Evolutionary conservation across 2,329 filamentous ascomycete genomes (phyloP).

Genomic region (Aspergillus pseudotamarii): DNA sequence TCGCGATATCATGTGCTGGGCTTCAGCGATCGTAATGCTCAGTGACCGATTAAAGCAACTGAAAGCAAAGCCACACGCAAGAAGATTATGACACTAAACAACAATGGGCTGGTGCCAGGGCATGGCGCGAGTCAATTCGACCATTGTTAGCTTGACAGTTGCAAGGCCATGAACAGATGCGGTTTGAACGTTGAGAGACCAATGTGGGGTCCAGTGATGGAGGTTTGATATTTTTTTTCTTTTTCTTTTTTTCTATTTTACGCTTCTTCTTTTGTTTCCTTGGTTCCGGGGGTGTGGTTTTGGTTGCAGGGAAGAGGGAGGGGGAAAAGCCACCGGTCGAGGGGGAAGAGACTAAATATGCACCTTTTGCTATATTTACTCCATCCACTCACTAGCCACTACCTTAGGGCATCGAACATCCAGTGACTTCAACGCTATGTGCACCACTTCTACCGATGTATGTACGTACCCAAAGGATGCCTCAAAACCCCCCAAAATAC

Average conservation of each 20-base stretch:
- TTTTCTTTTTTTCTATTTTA: neutral
- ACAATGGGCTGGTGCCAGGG: neutral
- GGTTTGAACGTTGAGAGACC: constrained; percentile 3
- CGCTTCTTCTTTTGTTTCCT: neutral
- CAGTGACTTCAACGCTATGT: neutral
- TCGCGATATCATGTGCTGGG: neutral
- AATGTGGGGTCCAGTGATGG: constrained; percentile 18
- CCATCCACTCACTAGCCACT: constrained; percentile 6
- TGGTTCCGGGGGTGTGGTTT: constrained; percentile 33
- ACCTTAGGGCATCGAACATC: constrained; percentile 1
- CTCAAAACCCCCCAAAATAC: neutral
- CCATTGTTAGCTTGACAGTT: constrained; percentile 15
- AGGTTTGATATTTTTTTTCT: neutral
- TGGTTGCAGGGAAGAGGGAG: constrained; percentile 32
- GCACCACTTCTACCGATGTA: neutral
- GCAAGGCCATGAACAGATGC: constrained; percentile 1
- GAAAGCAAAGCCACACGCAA: neutral
- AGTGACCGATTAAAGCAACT: neutral
- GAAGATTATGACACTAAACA: neutral
- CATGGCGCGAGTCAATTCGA: constrained; percentile 6
- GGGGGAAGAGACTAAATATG: constrained; percentile 13
- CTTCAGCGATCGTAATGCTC: neutral
- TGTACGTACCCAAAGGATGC: neutral
- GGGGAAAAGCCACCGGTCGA: constrained; percentile 13
- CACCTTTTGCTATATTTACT: constrained; percentile 34